Evolutionary conservation across 805 yeast species (phyloP).

Genomic region (Candida tibetensis): DNA sequence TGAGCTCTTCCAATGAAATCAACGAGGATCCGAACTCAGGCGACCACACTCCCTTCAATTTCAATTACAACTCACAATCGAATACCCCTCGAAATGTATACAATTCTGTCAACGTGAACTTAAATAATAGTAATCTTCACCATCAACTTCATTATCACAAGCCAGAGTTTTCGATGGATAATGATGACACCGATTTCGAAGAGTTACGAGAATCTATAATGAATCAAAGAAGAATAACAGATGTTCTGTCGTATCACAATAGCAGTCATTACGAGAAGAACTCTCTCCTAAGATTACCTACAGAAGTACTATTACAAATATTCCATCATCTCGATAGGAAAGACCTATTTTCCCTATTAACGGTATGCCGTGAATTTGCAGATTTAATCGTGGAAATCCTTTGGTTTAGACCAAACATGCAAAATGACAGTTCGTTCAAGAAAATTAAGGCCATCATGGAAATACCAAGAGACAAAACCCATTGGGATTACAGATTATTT

Average conservation of each 20-base stretch:
- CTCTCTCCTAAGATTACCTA: constrained; percentile 49
- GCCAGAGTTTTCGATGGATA: constrained; percentile 31
- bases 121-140: neutral
- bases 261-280: constrained; percentile 15
- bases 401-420: constrained; percentile 84
- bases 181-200: constrained; percentile 31
- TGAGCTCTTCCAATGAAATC: neutral
- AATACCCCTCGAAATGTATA: neutral
- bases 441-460: constrained; percentile 56
- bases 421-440: constrained; percentile 45
- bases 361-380: constrained; percentile 82
- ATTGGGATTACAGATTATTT: constrained; percentile 64
- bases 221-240: constrained; percentile 23
- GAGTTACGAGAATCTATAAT: constrained; percentile 36
- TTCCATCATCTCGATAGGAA: constrained; percentile 62
- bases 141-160: constrained; percentile 2
- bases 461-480: constrained; percentile 46
- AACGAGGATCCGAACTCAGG: neutral
- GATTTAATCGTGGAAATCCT: constrained; percentile 70
- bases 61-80: neutral
- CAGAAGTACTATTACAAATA: constrained; percentile 61
- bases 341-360: constrained; percentile 58
- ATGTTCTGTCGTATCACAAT: constrained; percentile 9
- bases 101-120: neutral
- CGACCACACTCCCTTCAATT: neutral